Conservation (phyloP, 441 rosid genomes). For the Populus hybrid region DNA sequence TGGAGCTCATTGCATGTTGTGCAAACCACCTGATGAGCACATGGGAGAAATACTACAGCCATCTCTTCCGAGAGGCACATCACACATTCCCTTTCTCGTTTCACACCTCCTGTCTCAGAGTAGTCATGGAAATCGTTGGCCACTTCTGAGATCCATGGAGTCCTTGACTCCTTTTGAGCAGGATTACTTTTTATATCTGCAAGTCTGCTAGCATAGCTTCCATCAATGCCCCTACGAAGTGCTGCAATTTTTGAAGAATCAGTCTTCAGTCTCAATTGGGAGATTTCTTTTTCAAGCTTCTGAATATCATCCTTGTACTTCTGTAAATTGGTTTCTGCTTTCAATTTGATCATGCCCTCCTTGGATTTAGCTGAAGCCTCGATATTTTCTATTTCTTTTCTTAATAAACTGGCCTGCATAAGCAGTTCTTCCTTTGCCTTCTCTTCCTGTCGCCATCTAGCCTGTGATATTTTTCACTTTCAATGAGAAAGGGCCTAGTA, state of each 20-base stretch:
- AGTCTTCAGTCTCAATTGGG: conserved; percentile 66
- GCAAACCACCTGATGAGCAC: conserved; percentile 94
- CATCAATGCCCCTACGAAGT: conserved; percentile 66
- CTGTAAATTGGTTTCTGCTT: conserved; percentile 61
- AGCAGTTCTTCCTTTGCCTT: conserved; percentile 55
- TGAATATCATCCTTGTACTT: conserved; percentile 60
- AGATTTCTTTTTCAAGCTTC: conserved; percentile 72
- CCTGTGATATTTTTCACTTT: conserved; percentile 49
- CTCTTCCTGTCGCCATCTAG: conserved; percentile 74
- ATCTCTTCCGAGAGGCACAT: conserved; percentile 96
- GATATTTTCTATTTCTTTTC: conserved; percentile 61
- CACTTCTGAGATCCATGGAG: conserved; percentile 26
- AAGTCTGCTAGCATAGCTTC: conserved; percentile 50
- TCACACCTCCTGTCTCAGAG: conserved; percentile 41
- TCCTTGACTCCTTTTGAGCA: conserved; percentile 28
- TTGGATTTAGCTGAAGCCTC: conserved; percentile 61
- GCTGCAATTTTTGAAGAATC: conserved; percentile 82
- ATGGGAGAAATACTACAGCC: conserved; percentile 84
- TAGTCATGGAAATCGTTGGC: conserved; percentile 29
- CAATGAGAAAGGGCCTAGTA: conserved; percentile 28
- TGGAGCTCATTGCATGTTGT: conserved; percentile 81
- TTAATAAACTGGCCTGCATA: conserved; percentile 41
- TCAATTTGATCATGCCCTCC: conserved; percentile 57
- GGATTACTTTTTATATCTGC: conserved; percentile 21
- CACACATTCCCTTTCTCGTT: conserved; percentile 92